Conservation (phyloP, 2,329 filamentous ascomycete species). For the Dactylonectria estremocensis region DNA sequence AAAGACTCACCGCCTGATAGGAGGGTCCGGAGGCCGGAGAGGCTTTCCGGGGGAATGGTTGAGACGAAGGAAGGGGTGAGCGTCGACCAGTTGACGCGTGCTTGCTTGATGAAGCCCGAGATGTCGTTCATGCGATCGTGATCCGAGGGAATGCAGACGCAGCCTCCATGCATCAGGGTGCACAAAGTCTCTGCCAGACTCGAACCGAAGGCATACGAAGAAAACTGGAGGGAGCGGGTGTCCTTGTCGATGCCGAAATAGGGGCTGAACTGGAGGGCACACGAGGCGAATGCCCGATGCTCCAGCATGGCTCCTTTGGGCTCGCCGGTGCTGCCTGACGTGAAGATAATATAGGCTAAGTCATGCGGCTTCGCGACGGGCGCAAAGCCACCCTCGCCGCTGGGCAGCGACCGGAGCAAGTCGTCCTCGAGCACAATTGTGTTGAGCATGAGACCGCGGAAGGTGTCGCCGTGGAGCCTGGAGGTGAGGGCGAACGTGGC, state of each 20-base stretch:
- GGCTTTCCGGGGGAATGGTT: constrained; percentile 3
- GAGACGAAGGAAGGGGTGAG: constrained; percentile 35
- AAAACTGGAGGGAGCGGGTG: constrained; percentile 36
- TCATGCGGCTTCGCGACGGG: not conserved
- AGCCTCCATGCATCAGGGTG: constrained; percentile 29
- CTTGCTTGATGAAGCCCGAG: constrained; percentile 26
- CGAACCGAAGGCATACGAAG: constrained; percentile 38
- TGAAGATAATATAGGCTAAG: constrained; percentile 39
- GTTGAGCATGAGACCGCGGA: not conserved
- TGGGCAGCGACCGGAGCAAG: not conserved
- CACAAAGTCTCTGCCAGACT: constrained; percentile 35
- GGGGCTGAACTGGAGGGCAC: not conserved
- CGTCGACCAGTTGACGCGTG: constrained; percentile 34
- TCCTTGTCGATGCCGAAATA: not conserved
- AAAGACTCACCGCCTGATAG: constrained; percentile 23
- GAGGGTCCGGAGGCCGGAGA: constrained; percentile 13
- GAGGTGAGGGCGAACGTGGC: constrained; percentile 18
- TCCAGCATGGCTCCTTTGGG: constrained; percentile 38
- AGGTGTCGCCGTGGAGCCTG: constrained; percentile 7
- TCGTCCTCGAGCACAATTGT: not conserved
- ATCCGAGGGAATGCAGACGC: constrained; percentile 43
- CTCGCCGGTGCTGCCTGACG: constrained; percentile 40
- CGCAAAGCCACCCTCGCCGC: not conserved
- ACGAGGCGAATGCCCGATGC: constrained; percentile 18
- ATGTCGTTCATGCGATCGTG: constrained; percentile 41